Base-by-base conservation (phyloP, 1,284 basidiomycete genomes). In the Rhodotorula sp. region DNA sequence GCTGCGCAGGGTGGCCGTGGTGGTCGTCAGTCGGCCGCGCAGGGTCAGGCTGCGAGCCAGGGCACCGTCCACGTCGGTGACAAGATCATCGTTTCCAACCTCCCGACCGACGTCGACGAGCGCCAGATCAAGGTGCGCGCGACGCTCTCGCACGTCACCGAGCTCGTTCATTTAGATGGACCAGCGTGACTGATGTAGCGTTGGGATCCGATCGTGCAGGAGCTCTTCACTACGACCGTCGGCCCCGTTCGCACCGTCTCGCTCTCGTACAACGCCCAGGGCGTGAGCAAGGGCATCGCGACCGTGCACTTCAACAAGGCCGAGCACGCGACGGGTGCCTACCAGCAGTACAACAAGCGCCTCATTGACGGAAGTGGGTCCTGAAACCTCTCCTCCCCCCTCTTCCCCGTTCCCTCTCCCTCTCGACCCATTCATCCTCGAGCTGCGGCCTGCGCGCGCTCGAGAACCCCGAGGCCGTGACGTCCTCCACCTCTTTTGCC, bases 351-450 rank as follows among this genome's bases (percentile, higher is more conserved):
- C 87, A 93, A 99, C 88, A 93, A 94, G 85, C 90, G 96, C 82
- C 90, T 99, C 85, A 96, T 99, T 87, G 96, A 99, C 89, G 93
- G 94, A 86, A 97, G 95, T 98, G 91, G 94, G 95, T 97, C 89
- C 58, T 46, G 49, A 56, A 34, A 34, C 34, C n/a, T n/a, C 41
- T n/a, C 34, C 45, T 27, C 19, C 53, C 48, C 17, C 50, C 45
- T 25, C 45, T 14, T 54, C 34, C 64, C 23, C 25, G 55, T 46
- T 23, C 34, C n/a, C 13, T 41, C 25, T 16, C 41, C 27, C n/a
- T 46, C 23, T 21, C 46, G 49, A 27, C 44, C 19, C 45, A 2
- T 57, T 23, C 12, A 21, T 45, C 25, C 12, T 41, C 58, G 53
- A 67, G 4, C 34, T 7, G 52, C n/a, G 52, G 16, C 19, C n/a